Conservation (phyloP, 805 yeast genomes). For the Kodamaea fukazawae region DNA sequence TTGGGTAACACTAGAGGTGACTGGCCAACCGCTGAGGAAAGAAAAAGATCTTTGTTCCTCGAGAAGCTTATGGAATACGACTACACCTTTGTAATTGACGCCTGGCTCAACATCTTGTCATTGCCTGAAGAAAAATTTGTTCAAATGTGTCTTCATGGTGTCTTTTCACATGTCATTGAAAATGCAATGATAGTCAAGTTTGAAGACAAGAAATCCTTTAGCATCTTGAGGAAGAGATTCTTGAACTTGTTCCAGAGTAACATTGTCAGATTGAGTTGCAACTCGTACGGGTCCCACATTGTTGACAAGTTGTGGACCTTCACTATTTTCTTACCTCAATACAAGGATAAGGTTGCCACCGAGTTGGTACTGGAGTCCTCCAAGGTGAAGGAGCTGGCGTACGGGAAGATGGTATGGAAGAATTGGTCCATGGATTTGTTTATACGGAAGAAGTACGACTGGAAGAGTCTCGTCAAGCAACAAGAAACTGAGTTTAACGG, state of each 20-base stretch:
- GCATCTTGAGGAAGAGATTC: conserved; percentile 61
- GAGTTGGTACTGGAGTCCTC: conserved; percentile 58
- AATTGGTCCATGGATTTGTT: conserved; percentile 90
- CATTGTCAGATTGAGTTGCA: conserved; percentile 64
- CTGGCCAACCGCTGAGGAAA: conserved; percentile 90
- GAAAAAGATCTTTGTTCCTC: conserved; percentile 72
- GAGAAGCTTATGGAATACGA: conserved; percentile 74
- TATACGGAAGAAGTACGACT: conserved; percentile 69
- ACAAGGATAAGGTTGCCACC: conserved; percentile 81
- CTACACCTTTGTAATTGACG: conserved; percentile 51
- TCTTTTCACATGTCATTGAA: conserved; percentile 86
- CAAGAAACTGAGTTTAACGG: conserved; percentile 36
- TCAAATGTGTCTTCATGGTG: conserved; percentile 85
- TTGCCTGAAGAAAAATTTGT: conserved; percentile 59
- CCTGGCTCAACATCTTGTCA: conserved; percentile 58
- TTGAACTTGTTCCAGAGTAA: conserved; percentile 60
- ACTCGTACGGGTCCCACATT: conserved; percentile 88
- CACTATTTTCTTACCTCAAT: conserved; percentile 72
- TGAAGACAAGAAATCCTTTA: conserved; percentile 42
- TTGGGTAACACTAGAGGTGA: conserved; percentile 80
- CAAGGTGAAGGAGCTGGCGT: conserved; percentile 75
- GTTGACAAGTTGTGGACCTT: conserved; percentile 83
- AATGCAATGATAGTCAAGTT: conserved; percentile 47
- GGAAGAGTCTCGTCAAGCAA: conserved; percentile 65
- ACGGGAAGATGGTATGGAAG: conserved; percentile 92